Conservation (phyloP, 164 flowering plant species). For the Chimonanthus salicifolius region DNA sequence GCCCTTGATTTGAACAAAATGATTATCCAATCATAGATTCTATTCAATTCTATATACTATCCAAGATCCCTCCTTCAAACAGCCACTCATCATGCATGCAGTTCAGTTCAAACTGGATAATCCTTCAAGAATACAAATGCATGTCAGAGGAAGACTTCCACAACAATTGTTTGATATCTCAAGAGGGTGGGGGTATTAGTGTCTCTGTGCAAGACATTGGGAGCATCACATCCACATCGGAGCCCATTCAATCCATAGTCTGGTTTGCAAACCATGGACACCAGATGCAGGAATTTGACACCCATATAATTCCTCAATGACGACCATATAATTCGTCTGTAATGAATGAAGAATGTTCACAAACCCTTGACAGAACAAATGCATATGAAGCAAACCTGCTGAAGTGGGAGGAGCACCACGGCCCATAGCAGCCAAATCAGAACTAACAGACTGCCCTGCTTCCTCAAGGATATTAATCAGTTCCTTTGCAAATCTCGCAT, state of each 20-base stretch:
- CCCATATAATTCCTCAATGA: background rate
- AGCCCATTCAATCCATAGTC: too few relatives aligned
- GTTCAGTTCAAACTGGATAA: background rate
- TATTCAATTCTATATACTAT: background rate
- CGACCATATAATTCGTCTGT: background rate
- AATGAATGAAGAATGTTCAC: background rate
- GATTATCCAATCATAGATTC: background rate
- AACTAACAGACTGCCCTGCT: conserved; percentile 87
- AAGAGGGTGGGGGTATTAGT: too few relatives aligned
- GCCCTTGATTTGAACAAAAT: background rate
- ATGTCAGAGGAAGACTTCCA: background rate
- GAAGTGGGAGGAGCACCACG: conserved; percentile 85
- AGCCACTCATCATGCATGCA: background rate
- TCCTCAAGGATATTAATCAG: conserved; percentile 83
- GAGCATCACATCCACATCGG: too few relatives aligned
- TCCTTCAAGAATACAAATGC: too few relatives aligned
- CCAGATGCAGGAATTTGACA: background rate
- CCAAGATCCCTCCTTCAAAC: background rate
- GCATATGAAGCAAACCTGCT: conserved; percentile 38
- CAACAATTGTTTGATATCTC: background rate
- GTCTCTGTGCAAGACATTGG: too few relatives aligned
- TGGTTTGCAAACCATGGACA: background rate
- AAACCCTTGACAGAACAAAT: background rate
- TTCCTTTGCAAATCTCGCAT: conserved; percentile 95
- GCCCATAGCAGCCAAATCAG: conserved; percentile 92